Evolutionary conservation across 129 eudicot species (phyloP).

Genomic region (Heracleum sosnowskyi): DNA sequence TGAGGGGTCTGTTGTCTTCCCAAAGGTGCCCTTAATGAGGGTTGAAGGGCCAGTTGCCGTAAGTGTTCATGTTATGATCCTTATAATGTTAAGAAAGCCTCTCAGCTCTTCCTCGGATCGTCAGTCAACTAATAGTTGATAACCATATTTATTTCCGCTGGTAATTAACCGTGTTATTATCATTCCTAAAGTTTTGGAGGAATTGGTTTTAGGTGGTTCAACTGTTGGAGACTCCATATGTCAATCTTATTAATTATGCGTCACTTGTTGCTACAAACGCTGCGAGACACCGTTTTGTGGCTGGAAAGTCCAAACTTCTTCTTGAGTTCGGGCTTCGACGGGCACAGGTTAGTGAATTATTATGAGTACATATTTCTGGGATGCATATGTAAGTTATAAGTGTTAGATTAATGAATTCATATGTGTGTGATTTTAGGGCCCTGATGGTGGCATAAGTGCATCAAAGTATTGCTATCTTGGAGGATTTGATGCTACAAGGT

Average conservation of each 20-base stretch:
- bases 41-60: conserved; percentile 96
- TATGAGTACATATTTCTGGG: not conserved
- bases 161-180: not conserved
- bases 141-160: not conserved
- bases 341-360: conserved; percentile 69
- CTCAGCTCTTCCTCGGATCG: not conserved
- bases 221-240: conserved; percentile 84
- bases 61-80: conserved; percentile 27
- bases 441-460: conserved; percentile 98
- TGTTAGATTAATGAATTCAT: not conserved
- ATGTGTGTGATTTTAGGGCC: conserved; percentile 42
- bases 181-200: conserved; percentile 7
- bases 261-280: conserved; percentile 93
- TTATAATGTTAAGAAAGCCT: not conserved
- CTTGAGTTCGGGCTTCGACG: conserved; percentile 95
- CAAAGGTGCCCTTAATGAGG: conserved; percentile 90
- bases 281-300: conserved; percentile 96
- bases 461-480: conserved; percentile 96
- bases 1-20: conserved; percentile 92
- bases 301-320: conserved; percentile 82
- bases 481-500: conserved; percentile 99
- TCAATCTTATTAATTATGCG: conserved; percentile 87
- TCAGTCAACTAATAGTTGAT: not conserved
- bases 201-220: conserved; percentile 68
- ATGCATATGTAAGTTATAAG: not conserved